Evolutionary conservation across 2,329 filamentous ascomycete genomes (phyloP).

Genomic region (Trichoderma sp.): DNA sequence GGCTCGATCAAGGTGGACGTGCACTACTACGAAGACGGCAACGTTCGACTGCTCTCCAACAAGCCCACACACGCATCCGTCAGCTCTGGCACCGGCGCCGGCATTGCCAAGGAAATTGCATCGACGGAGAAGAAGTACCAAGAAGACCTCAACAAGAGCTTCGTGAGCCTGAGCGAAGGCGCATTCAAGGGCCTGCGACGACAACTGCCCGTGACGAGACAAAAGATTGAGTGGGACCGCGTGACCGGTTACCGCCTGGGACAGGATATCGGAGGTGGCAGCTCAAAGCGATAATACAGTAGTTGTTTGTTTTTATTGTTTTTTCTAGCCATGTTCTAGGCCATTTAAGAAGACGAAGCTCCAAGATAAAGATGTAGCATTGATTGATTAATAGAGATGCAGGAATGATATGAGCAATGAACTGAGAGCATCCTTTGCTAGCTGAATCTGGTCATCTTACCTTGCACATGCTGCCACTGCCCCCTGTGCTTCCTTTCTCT

Average conservation of each 20-base stretch:
- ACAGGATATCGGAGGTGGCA: slow-evolving; percentile 74
- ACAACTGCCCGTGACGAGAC: slow-evolving; percentile 92
- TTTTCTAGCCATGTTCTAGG: background rate
- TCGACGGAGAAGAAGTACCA: slow-evolving; percentile 87
- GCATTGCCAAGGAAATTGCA: slow-evolving; percentile 77
- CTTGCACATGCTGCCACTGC: background rate
- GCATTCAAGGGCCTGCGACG: slow-evolving; percentile 91
- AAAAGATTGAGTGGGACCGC: slow-evolving; percentile 99
- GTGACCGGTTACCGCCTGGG: slow-evolving; percentile 88
- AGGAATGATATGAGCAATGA: slow-evolving; percentile 21
- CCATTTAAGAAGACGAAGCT: slow-evolving; percentile 12
- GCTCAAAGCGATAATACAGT: slow-evolving; percentile 52
- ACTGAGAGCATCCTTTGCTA: background rate
- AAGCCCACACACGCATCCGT: slow-evolving; percentile 69
- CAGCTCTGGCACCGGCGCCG: slow-evolving; percentile 63
- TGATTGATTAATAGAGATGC: slow-evolving; percentile 17
- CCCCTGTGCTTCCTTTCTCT: background rate
- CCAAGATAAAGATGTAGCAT: slow-evolving; percentile 12
- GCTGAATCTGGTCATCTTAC: background rate
- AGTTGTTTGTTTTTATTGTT: background rate
- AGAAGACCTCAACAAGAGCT: slow-evolving; percentile 90
- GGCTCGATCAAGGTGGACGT: slow-evolving; percentile 91
- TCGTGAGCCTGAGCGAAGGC: slow-evolving; percentile 84
- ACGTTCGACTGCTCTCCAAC: slow-evolving; percentile 88
- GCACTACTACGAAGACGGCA: slow-evolving; percentile 99